Evolutionary conservation across 2,329 filamentous ascomycete species (phyloP).

Genomic region (Scopulariopsis brevicaulis): DNA sequence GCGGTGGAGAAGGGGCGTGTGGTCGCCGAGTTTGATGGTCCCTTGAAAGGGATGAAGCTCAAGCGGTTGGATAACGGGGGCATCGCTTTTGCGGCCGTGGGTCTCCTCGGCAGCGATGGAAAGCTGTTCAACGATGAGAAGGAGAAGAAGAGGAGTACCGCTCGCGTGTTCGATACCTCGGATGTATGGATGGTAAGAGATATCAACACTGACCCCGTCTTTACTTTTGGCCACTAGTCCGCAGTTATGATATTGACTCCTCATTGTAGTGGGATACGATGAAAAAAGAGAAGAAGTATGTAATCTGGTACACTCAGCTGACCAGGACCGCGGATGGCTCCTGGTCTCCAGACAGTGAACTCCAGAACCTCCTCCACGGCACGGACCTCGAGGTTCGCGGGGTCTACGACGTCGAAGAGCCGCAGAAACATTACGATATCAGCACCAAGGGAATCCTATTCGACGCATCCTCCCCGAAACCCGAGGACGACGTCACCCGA

Average conservation of each 20-base stretch:
- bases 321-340: constrained; percentile 8
- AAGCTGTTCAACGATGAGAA: constrained; percentile 19
- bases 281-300: constrained; percentile 14
- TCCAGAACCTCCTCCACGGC: constrained; percentile 20
- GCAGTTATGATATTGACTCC: not conserved
- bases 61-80: constrained; percentile 19
- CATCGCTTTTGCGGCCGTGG: constrained; percentile 22
- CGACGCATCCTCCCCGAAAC: constrained; percentile 10
- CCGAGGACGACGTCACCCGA: constrained; percentile 1
- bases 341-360: constrained; percentile 9
- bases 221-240: not conserved
- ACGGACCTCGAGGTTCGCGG: constrained; percentile 17
- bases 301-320: constrained; percentile 26
- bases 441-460: constrained; percentile 21
- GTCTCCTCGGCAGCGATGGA: constrained; percentile 17
- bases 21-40: constrained; percentile 18
- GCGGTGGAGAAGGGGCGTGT: constrained; percentile 12
- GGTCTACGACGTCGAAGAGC: constrained; percentile 14
- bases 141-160: constrained; percentile 7
- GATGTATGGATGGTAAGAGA: constrained; percentile 20
- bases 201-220: not conserved
- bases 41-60: constrained; percentile 20
- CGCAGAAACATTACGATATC: constrained; percentile 18
- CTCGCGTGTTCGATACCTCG: constrained; percentile 18
- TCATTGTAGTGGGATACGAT: constrained; percentile 18